Evolutionary conservation across 2,329 filamentous ascomycete genomes (phyloP).

Genomic region (Pestalotiopsis sp.): DNA sequence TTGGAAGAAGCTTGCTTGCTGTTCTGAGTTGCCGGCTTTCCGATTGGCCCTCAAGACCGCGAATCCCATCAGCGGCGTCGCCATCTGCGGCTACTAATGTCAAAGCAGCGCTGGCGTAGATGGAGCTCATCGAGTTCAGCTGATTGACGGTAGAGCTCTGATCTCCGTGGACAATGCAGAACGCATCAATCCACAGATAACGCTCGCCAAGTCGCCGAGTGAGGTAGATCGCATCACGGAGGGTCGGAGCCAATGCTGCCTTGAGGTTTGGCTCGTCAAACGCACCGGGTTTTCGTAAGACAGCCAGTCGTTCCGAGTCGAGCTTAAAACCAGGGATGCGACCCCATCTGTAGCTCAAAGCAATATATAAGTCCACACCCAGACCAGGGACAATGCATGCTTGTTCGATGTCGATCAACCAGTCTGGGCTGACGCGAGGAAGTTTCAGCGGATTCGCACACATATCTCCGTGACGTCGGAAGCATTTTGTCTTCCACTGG

Average conservation of each 20-base stretch:
- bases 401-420: neutral
- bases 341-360: constrained; percentile 6
- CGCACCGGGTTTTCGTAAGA: neutral
- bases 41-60: neutral
- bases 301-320: neutral
- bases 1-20: neutral
- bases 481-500: too few species aligned
- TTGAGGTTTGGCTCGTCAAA: neutral
- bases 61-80: neutral
- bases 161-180: constrained; percentile 6
- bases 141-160: neutral
- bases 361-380: neutral
- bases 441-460: neutral
- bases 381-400: neutral
- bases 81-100: constrained; percentile 8
- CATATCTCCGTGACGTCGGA: neutral
- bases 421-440: neutral
- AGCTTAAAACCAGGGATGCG: neutral
- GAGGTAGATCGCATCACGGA: neutral
- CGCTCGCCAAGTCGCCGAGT: neutral
- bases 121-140: neutral
- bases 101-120: constrained; percentile 2
- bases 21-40: neutral
- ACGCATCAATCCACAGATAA: constrained; percentile 7
- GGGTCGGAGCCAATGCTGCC: neutral